Percentiles rank a stretch among this genome's conserved stretches.
Conservation (phyloP, 805 yeast species). For the Wickerhamomyces sydowiorum region DNA sequence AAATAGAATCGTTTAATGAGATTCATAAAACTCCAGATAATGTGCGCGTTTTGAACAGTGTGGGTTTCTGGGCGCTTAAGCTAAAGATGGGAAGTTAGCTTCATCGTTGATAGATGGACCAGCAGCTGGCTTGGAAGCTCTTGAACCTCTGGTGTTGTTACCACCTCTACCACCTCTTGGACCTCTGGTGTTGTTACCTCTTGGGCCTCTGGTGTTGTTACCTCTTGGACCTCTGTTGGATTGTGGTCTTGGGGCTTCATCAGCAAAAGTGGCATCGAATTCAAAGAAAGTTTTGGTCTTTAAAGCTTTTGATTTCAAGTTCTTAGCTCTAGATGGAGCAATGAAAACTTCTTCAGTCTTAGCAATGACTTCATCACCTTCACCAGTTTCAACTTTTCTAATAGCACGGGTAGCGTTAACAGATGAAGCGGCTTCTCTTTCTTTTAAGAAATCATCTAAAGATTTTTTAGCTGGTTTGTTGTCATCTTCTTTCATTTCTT, state of each 20-base stretch:
- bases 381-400: conserved; percentile 30
- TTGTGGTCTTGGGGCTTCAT: conserved; percentile 35
- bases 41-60: no score
- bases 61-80: conserved; percentile 19
- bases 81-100: conserved; percentile 67
- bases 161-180: conserved; percentile 21
- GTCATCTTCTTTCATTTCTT: conserved; percentile 34
- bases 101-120: conserved; percentile 46
- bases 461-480: conserved; percentile 58
- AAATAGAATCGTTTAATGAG: neutral
- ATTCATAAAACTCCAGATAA: no score
- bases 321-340: conserved; percentile 60
- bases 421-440: conserved; percentile 51
- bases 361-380: conserved; percentile 54
- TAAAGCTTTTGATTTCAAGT: conserved; percentile 61
- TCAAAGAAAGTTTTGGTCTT: conserved; percentile 81
- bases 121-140: conserved; percentile 27
- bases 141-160: conserved; percentile 17
- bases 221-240: conserved; percentile 29
- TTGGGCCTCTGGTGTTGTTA: conserved; percentile 24
- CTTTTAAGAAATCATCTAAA: conserved; percentile 81
- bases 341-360: conserved; percentile 59
- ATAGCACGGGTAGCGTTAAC: conserved; percentile 36
- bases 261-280: conserved; percentile 67
- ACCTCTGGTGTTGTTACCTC: conserved; percentile 20